Evolutionary conservation across 768 basidiomycete species (phyloP), one percentile per base, ranked within the genome.

Genomic region (Lentinula detonsa): DNA sequence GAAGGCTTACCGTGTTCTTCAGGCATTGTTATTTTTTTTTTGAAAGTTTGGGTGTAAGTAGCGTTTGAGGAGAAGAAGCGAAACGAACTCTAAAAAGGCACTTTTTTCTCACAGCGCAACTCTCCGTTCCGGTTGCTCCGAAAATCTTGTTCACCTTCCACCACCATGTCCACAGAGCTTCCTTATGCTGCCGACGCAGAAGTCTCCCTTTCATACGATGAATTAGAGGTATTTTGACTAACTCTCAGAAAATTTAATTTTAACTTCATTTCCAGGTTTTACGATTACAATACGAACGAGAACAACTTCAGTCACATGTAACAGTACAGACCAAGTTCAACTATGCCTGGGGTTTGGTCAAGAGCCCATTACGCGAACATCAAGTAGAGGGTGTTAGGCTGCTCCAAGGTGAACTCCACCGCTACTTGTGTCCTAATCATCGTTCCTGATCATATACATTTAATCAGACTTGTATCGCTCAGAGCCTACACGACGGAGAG

Each of bases 311-410:
- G 64, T 81, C 85, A 54, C 94, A 96, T 73, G 83, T 97, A 61
- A 93, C 93, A 9, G 83, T 88, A 6, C 97, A 99, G 76, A 96
- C 95, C 43, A 95, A 93, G 72, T 99, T 99, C 79, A 98, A 98
- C 77, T 95, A 90, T 73, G 85, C 93, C 43, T 97, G 96, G 96
- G 96, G 96, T 2, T 79, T 96, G 35, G 92, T 98, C 57, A 98
- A 98, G 79, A 93, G 91, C 67, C 91, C 90, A 11, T 73, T 84
- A 66, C 82, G 84, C 45, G 88, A 91, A 34, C 83, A 97, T 67
- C 95, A 98, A 69, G 91, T 90, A 0, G 91, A 97, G 69, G 97
- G 97, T 21, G 93, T 98, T 52, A 85, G 85, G 64, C 70, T 98
- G 49, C 77, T 99, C 59, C 94, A 96, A 85, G 95, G 96, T 87